Percentiles rank a stretch among this genome's conserved stretches.
These are phyloP conservation scores for Colletotrichum tofieldiae DNA, from an alignment of 2,329 filamentous ascomycete species.

Conservation along the genomic window DNA sequence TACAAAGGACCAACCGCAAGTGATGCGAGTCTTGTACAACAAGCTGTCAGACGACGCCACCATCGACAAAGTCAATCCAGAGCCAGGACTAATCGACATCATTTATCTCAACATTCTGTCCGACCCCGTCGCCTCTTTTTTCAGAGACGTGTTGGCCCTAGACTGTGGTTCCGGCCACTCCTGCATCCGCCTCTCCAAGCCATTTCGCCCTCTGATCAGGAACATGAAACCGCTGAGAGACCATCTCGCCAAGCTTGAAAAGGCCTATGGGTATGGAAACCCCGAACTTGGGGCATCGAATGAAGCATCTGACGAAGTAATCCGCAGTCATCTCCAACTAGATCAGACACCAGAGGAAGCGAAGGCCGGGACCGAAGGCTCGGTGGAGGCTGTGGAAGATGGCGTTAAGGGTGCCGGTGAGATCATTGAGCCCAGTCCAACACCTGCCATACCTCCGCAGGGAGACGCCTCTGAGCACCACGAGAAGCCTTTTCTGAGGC, in stretches of 20 bases:
- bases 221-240: not conserved
- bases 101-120: not conserved
- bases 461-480: not conserved
- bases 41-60: not conserved
- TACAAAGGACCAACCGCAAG: not conserved
- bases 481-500: not conserved
- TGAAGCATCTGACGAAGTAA: not conserved
- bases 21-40: not conserved
- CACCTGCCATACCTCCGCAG: not conserved
- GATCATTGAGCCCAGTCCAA: not conserved
- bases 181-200: not conserved
- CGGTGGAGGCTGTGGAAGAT: not conserved
- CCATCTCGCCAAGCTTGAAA: not conserved
- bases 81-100: not conserved
- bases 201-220: not conserved
- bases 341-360: not conserved
- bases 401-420: not conserved
- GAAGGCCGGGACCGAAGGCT: not conserved
- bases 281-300: not conserved
- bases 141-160: not conserved
- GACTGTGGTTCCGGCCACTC: not conserved
- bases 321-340: not conserved
- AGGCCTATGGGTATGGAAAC: not conserved
- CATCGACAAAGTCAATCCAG: not conserved
- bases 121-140: not conserved